Evolutionary conservation across 1,284 basidiomycete species (phyloP), one percentile per base, ranked within the genome.

Genomic region (Ganoderma resinaceum): DNA sequence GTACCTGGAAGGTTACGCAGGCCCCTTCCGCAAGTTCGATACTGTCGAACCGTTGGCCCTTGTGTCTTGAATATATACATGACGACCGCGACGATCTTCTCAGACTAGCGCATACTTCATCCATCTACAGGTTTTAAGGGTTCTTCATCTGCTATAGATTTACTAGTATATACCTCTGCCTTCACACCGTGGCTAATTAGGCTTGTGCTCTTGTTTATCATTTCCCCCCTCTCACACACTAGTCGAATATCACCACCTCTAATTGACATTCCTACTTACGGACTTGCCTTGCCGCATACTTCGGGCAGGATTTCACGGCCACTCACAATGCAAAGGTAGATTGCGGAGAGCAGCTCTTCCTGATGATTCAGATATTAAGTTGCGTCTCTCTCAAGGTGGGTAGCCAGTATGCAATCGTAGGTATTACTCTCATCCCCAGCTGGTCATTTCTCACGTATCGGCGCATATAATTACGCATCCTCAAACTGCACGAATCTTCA

Each of bases 1-100:
- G 20, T 73, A 68, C 63, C 62, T 79, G 33, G 76, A 79, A 71
- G 73, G 69, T 38, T 68, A 73, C 53, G 78, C 75, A 1, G 78
- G 78, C 2, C 77, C 78, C 5, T 78, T 79, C 73, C 75, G 70
- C 66, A 73, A 73, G 64, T 62, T 66, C 12, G 71, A 72, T 35
- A 58, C 58, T 23, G 63, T 66, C 29, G 69, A 70, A 46, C 65
- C 66, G 7, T 55, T 68, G 26, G 67, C 63, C 9, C 42, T 65
- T 31, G 61, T 70, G 31, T 67, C 69, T 43, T 66, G 23, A 61
- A 46, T 60, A 40, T 23, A 35, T 8, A 20, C 53, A n/a, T 20
- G 16, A 53, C 18, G n/a, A 61, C 9, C 40, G 0, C 20, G n/a
- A 42, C 26, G 52, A 33, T 18, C n/a, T 12, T 16, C 31, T 31